Evolutionary conservation across 2,329 filamentous ascomycete species (phyloP), one percentile per base, ranked within the genome.

Genomic region (Hypoxylon sp.): DNA sequence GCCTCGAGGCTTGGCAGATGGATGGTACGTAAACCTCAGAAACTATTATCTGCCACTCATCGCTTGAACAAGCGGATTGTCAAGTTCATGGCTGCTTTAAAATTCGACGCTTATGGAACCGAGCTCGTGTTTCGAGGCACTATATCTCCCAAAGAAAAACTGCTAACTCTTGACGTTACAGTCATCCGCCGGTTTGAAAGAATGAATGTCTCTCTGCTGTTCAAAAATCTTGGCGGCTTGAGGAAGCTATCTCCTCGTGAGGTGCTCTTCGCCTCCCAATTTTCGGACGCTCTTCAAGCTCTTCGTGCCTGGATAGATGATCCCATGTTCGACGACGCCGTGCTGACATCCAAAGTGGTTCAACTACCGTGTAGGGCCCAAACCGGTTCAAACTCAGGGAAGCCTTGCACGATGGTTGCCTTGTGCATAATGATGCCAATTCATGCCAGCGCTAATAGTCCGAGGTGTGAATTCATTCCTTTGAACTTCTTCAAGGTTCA

Each of bases 401-500:
- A 70, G 37, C 69, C 75, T 24, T 80, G 77, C 53, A 76, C 77
- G 2, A 78, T 90, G 72, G 81, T 89, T 33, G 78, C 86, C n/a
- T 87, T 92, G 76, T 85, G 85, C 50, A 80, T 89, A 14, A 85
- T 92, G 46, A 85, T 90, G 17, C 87, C 87, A 1, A 87, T 92
- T 29, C 87, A 91, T 70, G 82, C 83, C 14, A 83, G 83, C 35
- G 77, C 87, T 8, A 80, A 81, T 2, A 84, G 85, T 22, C 80
- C 85, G 1, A 83, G 84, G 29, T 86, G 87, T 73, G 83, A 85
- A 61, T 91, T 91, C 70, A 83, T 86, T 1, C 89, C 91, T 0
- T 80, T 92, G 31, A 85, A 81, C 48, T 88, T 92, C 70, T 92
- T 92, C 81, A 89, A 87, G 70, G 82, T 86, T 6, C 89, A 90